Evolutionary conservation across 2,329 filamentous ascomycete genomes (phyloP), one percentile per base, ranked within the genome.

Genomic region (Sodiomyces alkalinus): DNA sequence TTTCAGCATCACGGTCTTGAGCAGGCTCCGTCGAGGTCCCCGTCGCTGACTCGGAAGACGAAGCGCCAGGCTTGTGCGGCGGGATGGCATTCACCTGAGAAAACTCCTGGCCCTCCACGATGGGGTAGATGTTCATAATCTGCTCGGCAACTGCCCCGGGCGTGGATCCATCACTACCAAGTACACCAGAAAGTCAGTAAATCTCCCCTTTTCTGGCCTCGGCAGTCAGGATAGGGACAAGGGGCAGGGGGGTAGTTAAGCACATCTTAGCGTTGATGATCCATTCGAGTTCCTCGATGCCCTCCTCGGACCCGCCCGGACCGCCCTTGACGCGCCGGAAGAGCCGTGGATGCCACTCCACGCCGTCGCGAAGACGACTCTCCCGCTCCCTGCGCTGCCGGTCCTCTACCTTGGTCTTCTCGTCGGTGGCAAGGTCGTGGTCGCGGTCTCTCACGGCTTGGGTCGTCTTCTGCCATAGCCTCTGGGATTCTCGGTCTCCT

Each of bases 321-420:
- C 76, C 80, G 15, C 74, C 74, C 24, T 69, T 66, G 8, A 92
- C 78, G 26, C 59, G 58, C 34, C 85, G 70, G 62, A 98, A 98
- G 9, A 96, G 65, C 37, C 75, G 74, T 1, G 90, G 87, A 19
- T 74, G 71, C 90, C 90, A 98, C 38, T 92, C 82, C 6, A 85
- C 60, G 9, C 78, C 78, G 8, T 86, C 74, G 26, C 85, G 77
- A 18, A 69, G 69, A 42, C 90, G 68, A 44, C 72, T 72, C 12
- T 85, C 78, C 2, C 90, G 85, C 46, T 94, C 87, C 37, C 86
- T 77, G 44, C 90, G 70, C 53, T 98, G 90, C 45, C 70, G 74
- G 43, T 96, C 87, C 49, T 98, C 90, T 33, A 98, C 82, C 49
- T 79, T 80, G n/a, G 81, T 86, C 60, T 98, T 98, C 47, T 94